phyloP scores from a whole-genome alignment of 2,329 filamentous ascomycete species.

The Penicillium sp. region DNA sequence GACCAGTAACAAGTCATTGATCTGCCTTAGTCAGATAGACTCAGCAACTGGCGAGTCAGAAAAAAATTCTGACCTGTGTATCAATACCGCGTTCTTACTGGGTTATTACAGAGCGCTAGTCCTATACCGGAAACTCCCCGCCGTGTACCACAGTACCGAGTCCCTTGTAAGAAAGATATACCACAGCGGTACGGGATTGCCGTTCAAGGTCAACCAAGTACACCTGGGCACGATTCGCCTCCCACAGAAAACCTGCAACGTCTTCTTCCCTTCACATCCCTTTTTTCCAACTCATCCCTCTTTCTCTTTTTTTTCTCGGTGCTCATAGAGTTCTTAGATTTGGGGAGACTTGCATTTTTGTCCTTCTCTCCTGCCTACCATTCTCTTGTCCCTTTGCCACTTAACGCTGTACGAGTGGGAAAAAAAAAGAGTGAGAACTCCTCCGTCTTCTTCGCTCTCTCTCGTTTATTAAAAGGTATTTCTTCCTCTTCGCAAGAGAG shows the following conservation, averaged over 20 bases:
- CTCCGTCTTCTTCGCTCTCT: conserved; percentile 24
- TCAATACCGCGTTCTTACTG: conserved; percentile 7
- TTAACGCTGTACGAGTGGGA: conserved; percentile 24
- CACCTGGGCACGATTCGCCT: conserved; percentile 26
- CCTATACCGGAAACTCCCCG: background rate
- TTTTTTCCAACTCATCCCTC: conserved; percentile 27
- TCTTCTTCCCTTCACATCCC: conserved; percentile 23
- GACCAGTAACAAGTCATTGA: conserved; percentile 5
- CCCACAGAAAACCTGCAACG: conserved; percentile 22
- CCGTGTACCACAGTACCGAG: background rate
- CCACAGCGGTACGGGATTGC: background rate
- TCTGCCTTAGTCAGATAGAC: background rate
- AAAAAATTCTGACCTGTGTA: conserved; percentile 15
- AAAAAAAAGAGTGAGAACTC: conserved; percentile 20
- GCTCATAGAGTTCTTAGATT: conserved; percentile 34
- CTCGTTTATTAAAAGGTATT: conserved; percentile 16
- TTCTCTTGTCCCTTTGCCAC: conserved; percentile 21
- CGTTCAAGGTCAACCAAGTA: background rate
- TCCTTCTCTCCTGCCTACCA: conserved; percentile 17
- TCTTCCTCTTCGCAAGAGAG: conserved; percentile 11
- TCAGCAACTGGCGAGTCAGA: conserved; percentile 17
- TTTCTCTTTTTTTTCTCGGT: conserved; percentile 27
- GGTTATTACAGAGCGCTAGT: background rate
- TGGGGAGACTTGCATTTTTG: conserved; percentile 30
- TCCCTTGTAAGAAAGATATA: background rate